Base-by-base conservation (phyloP, 495 filamentous ascomycete genomes). In the Penicillium fimorum region DNA sequence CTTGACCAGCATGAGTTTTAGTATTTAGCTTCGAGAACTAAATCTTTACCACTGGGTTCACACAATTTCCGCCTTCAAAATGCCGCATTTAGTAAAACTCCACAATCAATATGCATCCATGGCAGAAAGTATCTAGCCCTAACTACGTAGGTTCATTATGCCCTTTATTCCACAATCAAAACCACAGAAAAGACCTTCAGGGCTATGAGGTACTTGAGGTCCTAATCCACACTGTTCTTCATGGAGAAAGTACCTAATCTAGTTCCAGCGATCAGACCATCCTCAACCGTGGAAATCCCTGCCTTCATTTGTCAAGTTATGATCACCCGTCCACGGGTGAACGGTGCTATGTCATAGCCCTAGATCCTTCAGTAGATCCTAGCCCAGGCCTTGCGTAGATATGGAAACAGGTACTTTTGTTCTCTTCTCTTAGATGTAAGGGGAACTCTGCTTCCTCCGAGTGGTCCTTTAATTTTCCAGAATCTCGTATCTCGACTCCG, bases 351-450 rank as follows among this genome's bases (percentile, higher is more conserved):
- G 45, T 47, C 45, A 50, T 35, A 38, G 33, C 15, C 44, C 25
- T 27, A 10, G 20, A 45, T 1, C 24, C 24, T 11, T 18, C 15
- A 50, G 18, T 15, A 27, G 5, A 38, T 37, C 20, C 33, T 4
- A 38, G 10, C 11, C 22, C 33, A n/a, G 44, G 24, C 8, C 24
- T 9, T 25, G 47, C 7, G 18, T n/a, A 12, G 1, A 4, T 25
- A 5, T 51, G 15, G 48, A 30, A 51, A 51, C 30, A 51, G 35
- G 35, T 41, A 51, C 48, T 29, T 50, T 49, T 35, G 47, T 22
- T 22, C 22, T 22, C 22, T 17, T 5, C 15, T 13, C 7, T 13
- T 18, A 11, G 32, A 5, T 35, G 32, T 11, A 35, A 11, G 32
- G 13, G 10, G 10, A 32, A n/a, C n/a, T 13, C 7, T 32, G 30